These are phyloP conservation scores for Paecilomyces sp. DNA, from an alignment of 2,329 filamentous ascomycete species.

Conservation along the genomic window DNA sequence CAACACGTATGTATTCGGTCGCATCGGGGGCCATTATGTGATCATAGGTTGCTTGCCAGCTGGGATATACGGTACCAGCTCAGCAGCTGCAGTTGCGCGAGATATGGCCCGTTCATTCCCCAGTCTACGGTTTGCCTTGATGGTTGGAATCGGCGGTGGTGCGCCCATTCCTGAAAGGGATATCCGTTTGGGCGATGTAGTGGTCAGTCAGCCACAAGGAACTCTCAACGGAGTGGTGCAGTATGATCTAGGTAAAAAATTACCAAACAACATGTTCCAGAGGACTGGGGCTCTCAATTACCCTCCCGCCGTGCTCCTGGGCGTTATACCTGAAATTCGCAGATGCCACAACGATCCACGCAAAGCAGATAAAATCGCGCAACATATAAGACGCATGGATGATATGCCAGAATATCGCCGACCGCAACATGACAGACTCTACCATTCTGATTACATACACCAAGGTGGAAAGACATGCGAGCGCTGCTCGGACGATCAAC, in stretches of 20 bases:
- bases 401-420: background rate
- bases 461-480: constrained; percentile 1
- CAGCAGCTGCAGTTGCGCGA: background rate
- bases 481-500: constrained; percentile 1
- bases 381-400: constrained; percentile 5
- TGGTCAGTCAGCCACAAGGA: constrained; percentile 14
- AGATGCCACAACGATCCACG: background rate
- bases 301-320: constrained; percentile 2
- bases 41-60: constrained; percentile 17
- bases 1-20: constrained; percentile 15
- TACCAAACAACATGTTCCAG: constrained; percentile 4
- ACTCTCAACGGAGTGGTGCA: constrained; percentile 16
- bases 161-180: constrained; percentile 14
- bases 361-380: constrained; percentile 1
- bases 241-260: constrained; percentile 16
- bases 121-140: constrained; percentile 8
- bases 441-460: background rate
- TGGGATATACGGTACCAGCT: constrained; percentile 1
- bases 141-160: constrained; percentile 20
- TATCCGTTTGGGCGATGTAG: constrained; percentile 24
- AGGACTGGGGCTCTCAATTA: constrained; percentile 5
- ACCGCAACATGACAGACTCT: constrained; percentile 1
- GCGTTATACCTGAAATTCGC: constrained; percentile 1
- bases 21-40: constrained; percentile 13
- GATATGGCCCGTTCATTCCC: background rate